Evolutionary conservation across 2,329 filamentous ascomycete species (phyloP).

Genomic region (Pyrenochaeta sp.): DNA sequence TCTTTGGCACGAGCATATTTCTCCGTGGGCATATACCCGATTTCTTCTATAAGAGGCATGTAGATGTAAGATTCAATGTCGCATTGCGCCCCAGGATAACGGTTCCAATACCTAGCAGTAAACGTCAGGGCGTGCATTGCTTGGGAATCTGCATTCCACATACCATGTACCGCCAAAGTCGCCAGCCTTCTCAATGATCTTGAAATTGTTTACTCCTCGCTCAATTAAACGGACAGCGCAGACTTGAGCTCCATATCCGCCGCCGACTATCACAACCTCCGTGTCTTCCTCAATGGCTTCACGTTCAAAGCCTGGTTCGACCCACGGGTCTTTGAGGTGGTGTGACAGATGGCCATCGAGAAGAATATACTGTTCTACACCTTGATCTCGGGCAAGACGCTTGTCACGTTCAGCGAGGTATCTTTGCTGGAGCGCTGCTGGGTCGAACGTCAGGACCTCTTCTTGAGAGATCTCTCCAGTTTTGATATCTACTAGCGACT

Average conservation of each 20-base stretch:
- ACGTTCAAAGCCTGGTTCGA: slow-evolving; percentile 32
- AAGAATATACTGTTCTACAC: slow-evolving; percentile 38
- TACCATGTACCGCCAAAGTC: slow-evolving; percentile 60
- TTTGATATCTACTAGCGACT: slow-evolving; percentile 25
- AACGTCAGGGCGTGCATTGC: slow-evolving; percentile 2
- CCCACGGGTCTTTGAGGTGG: slow-evolving; percentile 41
- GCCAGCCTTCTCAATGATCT: slow-evolving; percentile 54
- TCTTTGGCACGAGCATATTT: slow-evolving; percentile 58
- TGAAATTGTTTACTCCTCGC: slow-evolving; percentile 44
- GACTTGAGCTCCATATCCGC: slow-evolving; percentile 56
- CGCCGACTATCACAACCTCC: slow-evolving; percentile 52
- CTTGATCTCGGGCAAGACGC: slow-evolving; percentile 32
- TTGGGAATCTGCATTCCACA: not conserved
- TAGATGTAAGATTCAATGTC: slow-evolving; percentile 43
- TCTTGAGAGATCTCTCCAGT: slow-evolving; percentile 20
- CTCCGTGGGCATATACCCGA: slow-evolving; percentile 62
- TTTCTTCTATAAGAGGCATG: slow-evolving; percentile 38
- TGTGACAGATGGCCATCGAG: slow-evolving; percentile 35
- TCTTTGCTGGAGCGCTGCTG: slow-evolving; percentile 33
- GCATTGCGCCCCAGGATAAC: slow-evolving; percentile 36
- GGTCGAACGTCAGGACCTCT: slow-evolving; percentile 34
- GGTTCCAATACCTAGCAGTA: slow-evolving; percentile 53
- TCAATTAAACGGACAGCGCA: slow-evolving; percentile 50
- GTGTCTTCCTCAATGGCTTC: slow-evolving; percentile 38
- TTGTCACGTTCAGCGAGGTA: slow-evolving; percentile 41